Evolutionary conservation across 345 rosid genomes (phyloP).

Genomic region (Eucalyptus cladocalyx): DNA sequence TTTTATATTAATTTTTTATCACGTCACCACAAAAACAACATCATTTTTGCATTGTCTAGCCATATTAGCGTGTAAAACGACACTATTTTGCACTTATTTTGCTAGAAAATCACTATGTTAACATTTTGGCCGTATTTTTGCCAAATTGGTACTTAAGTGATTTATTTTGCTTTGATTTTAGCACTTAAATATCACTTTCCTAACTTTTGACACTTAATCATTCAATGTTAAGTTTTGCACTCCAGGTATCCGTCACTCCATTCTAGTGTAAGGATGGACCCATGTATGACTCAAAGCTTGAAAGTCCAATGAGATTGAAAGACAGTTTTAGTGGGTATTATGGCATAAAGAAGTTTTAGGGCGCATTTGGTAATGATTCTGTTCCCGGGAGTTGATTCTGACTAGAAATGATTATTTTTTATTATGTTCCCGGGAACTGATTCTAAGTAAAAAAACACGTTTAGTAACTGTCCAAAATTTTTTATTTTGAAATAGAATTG

Average conservation of each 20-base stretch:
- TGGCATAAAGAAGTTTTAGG: not conserved
- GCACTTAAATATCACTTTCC: accelerated
- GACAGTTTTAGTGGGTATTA: not conserved
- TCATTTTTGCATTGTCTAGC: too few relatives aligned
- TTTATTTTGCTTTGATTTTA: accelerated
- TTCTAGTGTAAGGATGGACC: not conserved
- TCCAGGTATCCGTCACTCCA: accelerated
- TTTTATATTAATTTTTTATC: too few relatives aligned
- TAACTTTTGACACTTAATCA: too few relatives aligned
- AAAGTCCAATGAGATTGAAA: not conserved
- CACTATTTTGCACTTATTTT: accelerated
- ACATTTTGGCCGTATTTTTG: accelerated
- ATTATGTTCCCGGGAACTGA: too few relatives aligned
- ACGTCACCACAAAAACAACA: accelerated
- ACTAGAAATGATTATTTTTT: too few relatives aligned
- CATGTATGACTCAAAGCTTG: not conserved
- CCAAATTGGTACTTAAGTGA: accelerated
- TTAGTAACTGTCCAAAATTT: too few relatives aligned
- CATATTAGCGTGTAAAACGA: accelerated
- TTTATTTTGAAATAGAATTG: too few relatives aligned
- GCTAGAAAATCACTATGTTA: accelerated
- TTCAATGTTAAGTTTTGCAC: too few relatives aligned
- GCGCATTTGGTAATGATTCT: too few relatives aligned
- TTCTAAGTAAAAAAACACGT: too few relatives aligned
- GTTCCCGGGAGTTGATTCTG: too few relatives aligned